Conservation (phyloP, 2,329 filamentous ascomycete genomes). For the Bipolaris cookei region DNA sequence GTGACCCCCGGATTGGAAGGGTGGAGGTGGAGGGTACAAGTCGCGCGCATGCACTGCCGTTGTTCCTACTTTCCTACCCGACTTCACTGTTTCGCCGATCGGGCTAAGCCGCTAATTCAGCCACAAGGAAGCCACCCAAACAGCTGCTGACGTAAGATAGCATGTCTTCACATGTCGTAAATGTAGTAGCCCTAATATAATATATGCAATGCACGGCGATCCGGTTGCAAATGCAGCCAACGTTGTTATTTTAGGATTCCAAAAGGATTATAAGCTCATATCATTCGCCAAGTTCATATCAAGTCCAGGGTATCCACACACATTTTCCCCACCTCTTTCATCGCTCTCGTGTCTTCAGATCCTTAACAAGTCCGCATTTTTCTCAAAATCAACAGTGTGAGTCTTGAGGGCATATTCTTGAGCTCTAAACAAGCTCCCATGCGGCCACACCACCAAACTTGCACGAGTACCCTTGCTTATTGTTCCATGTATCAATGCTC, state of each 20-base stretch:
- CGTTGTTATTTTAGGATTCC: background rate
- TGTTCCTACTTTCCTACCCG: constrained; percentile 8
- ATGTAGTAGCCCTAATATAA: background rate
- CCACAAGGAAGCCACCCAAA: constrained; percentile 16
- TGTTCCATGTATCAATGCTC: constrained; percentile 48
- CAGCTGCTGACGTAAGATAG: constrained; percentile 11
- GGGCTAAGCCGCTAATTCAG: constrained; percentile 12
- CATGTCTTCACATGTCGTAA: constrained; percentile 9
- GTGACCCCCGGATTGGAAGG: constrained; percentile 14
- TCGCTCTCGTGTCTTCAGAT: background rate
- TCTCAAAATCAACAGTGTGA: background rate
- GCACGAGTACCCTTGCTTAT: constrained; percentile 41
- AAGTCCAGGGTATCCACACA: constrained; percentile 2
- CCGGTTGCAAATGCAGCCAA: background rate
- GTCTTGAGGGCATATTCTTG: background rate
- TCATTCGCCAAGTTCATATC: background rate
- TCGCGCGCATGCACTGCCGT: background rate
- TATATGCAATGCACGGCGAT: background rate
- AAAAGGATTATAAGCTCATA: background rate
- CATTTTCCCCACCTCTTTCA: background rate
- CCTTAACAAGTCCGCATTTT: background rate
- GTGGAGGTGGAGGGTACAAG: constrained; percentile 14
- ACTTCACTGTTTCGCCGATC: constrained; percentile 16
- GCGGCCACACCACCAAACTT: constrained; percentile 59
- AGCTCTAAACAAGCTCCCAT: constrained; percentile 59